phyloP scores from a whole-genome alignment of 768 basidiomycete genomes.

The Coprinopsis marcescibilis region DNA sequence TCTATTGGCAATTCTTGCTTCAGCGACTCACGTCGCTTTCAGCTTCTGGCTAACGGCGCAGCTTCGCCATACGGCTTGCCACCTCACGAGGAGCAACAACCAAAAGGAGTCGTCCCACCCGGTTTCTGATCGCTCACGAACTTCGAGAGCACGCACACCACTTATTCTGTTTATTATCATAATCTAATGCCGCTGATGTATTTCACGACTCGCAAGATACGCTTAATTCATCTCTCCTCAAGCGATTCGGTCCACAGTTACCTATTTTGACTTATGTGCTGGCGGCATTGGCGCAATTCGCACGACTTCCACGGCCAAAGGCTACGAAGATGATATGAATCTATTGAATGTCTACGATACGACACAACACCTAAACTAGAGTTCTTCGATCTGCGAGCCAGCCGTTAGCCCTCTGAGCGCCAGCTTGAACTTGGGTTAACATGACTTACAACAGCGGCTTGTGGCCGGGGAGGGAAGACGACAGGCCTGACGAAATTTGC shows the following conservation, averaged over 20 bases:
- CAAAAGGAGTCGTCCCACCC: slow-evolving; percentile 72
- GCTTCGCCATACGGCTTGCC: slow-evolving; percentile 46
- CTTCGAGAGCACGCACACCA: background rate
- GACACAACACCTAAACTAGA: slow-evolving; percentile 22
- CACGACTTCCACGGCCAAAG: background rate
- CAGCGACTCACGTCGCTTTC: slow-evolving; percentile 12
- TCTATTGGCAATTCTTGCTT: slow-evolving; percentile 4
- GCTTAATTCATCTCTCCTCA: slow-evolving; percentile 1
- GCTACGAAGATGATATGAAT: slow-evolving; percentile 8
- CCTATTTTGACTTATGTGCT: background rate
- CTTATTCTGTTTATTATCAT: slow-evolving; percentile 14
- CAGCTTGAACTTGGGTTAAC: slow-evolving; percentile 12
- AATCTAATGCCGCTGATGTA: slow-evolving; percentile 7
- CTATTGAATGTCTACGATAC: no score
- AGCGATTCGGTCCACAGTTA: no score
- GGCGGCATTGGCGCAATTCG: background rate
- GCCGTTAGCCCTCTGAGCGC: slow-evolving; percentile 5
- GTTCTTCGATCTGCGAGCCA: slow-evolving; percentile 19
- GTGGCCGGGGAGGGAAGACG: slow-evolving; percentile 51
- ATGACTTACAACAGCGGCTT: slow-evolving; percentile 27
- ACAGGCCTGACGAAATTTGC: slow-evolving; percentile 67
- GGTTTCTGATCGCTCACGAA: slow-evolving; percentile 51
- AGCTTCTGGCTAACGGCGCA: slow-evolving; percentile 66
- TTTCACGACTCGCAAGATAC: background rate
- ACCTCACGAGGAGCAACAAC: slow-evolving; percentile 32